A percentile compares a stretch with the other conserved stretches of the same genome.
Evolutionary conservation across 306 rosid genomes (phyloP).

Genomic region (Astragalus membranaceus): DNA sequence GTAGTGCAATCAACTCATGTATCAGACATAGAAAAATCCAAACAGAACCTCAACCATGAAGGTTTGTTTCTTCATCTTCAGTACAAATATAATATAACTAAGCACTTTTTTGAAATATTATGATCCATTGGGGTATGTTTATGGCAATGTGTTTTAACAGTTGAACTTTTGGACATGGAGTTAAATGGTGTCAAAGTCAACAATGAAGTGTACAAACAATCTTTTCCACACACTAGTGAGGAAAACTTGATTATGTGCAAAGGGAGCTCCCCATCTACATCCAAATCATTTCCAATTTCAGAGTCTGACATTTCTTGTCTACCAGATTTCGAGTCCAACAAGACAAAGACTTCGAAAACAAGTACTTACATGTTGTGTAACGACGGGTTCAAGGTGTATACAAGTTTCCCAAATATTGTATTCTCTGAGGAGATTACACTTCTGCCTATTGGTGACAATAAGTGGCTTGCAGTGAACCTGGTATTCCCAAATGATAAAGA

Average conservation of each 20-base stretch:
- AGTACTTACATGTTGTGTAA: constrained; percentile 25
- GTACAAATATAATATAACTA: background rate
- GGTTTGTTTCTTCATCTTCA: background rate
- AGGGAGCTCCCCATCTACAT: background rate
- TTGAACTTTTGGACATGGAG: constrained; percentile 17
- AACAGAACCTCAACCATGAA: constrained; percentile 11
- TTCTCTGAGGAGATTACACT: constrained; percentile 24
- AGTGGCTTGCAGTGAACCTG: constrained; percentile 42
- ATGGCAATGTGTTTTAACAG: constrained; percentile 1
- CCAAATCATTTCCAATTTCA: constrained; percentile 3
- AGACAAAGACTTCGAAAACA: background rate
- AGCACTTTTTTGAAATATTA: background rate
- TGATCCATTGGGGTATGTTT: background rate
- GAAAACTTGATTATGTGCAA: constrained; percentile 5
- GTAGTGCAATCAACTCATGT: constrained; percentile 12
- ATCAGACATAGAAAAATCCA: background rate
- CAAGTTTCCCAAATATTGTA: constrained; percentile 28
- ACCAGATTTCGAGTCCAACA: constrained; percentile 8
- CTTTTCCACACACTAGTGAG: background rate
- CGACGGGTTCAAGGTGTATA: constrained; percentile 43
- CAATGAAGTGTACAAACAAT: constrained; percentile 4
- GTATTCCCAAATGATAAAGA: constrained; percentile 35
- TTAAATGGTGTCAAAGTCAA: background rate
- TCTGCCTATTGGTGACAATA: constrained; percentile 36
- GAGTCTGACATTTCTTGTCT: background rate